phyloP scores from a whole-genome alignment of 768 basidiomycete genomes.

The Phlebiopsis gigantea region DNA sequence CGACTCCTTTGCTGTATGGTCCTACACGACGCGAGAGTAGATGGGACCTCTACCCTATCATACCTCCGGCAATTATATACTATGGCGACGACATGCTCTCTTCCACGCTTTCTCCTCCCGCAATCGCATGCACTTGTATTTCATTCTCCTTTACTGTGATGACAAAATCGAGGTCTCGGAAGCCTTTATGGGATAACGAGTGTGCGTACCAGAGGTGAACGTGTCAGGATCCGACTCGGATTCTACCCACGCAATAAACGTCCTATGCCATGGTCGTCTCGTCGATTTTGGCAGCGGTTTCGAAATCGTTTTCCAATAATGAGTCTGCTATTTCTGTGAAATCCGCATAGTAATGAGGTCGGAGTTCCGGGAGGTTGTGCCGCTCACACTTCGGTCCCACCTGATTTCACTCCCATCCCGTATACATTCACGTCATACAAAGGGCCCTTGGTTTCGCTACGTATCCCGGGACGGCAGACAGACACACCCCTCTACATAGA shows the following conservation, averaged over 20 bases:
- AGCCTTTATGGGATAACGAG: conserved; percentile 21
- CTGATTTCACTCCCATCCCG: not conserved
- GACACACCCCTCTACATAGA: not conserved
- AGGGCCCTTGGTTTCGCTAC: not conserved
- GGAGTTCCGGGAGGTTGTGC: not conserved
- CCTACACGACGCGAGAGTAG: conserved; percentile 6
- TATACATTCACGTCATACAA: not conserved
- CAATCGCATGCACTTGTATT: conserved; percentile 24
- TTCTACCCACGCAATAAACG: no score
- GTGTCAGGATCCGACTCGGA: no score
- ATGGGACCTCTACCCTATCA: not conserved
- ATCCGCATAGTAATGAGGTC: no score
- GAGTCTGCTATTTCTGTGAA: not conserved
- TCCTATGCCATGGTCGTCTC: no score
- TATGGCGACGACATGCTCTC: conserved; percentile 22
- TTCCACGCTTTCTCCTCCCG: conserved; percentile 15
- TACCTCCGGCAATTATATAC: conserved; percentile 12
- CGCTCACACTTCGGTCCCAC: not conserved
- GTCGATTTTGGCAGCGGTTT: no score
- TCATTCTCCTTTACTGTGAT: conserved; percentile 12
- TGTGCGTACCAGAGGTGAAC: no score
- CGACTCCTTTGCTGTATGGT: not conserved
- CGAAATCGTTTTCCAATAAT: no score
- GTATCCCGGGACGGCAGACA: not conserved
- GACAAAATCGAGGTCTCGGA: conserved; percentile 25